Percentiles rank a stretch among this genome's conserved stretches.
phyloP scores from a whole-genome alignment of 106 monocot genomes.

The Platanthera zijinensis region DNA sequence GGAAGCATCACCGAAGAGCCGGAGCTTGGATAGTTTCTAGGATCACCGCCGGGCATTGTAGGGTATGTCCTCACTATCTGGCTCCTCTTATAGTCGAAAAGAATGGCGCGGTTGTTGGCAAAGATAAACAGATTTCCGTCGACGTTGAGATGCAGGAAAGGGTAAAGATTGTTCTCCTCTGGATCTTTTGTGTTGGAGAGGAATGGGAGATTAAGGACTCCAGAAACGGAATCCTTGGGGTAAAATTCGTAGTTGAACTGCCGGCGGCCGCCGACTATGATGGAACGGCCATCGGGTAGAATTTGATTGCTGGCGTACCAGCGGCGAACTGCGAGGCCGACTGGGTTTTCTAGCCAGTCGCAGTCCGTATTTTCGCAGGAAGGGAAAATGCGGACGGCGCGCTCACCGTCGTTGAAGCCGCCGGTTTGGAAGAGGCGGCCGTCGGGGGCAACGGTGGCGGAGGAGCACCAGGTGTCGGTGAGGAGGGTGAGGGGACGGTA shows the following conservation, averaged over 20 bases:
- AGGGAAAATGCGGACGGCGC: constrained; percentile 12
- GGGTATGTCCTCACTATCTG: constrained; percentile 33
- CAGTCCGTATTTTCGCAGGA: constrained; percentile 11
- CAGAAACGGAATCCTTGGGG: constrained; percentile 5
- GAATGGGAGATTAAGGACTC: constrained; percentile 14
- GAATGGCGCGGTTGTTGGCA: constrained; percentile 44
- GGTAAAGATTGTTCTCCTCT: constrained; percentile 68
- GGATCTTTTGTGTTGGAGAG: constrained; percentile 27
- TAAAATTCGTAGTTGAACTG: constrained; percentile 64
- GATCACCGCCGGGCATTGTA: constrained; percentile 25
- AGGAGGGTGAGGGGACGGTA: constrained; percentile 21
- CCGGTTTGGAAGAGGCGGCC: constrained; percentile 27
- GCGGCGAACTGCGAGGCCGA: constrained; percentile 27
- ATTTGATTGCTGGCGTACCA: constrained; percentile 72
- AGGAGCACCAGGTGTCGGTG: constrained; percentile 35
- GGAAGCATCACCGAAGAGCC: constrained; percentile 69
- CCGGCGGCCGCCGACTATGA: constrained; percentile 51
- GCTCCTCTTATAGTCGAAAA: constrained; percentile 27
- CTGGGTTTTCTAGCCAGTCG: constrained; percentile 37
- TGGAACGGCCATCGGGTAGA: constrained; percentile 36
- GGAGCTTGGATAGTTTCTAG: constrained; percentile 65
- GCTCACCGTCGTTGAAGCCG: constrained; percentile 26
- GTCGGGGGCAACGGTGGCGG: constrained; percentile 16
- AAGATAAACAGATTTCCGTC: constrained; percentile 65
- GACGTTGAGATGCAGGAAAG: constrained; percentile 45